A percentile compares a stretch with the other conserved stretches of the same genome.
These are phyloP conservation scores for Claviceps sp. DNA, from an alignment of 2,329 filamentous ascomycete genomes.

Conservation along the genomic window DNA sequence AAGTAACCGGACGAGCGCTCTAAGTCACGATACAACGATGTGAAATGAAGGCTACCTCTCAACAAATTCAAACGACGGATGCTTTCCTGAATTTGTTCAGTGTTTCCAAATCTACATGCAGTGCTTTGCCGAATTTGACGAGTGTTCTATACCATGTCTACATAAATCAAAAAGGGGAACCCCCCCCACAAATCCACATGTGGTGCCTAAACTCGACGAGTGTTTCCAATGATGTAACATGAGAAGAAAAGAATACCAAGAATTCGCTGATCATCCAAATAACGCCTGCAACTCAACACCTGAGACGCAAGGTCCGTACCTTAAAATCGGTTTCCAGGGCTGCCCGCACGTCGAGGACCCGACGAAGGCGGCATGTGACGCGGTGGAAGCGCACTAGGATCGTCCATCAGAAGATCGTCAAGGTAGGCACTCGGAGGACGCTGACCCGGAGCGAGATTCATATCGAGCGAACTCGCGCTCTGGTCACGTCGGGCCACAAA, in stretches of 20 bases:
- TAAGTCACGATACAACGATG: too few species aligned
- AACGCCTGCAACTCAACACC: not conserved
- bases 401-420: constrained; percentile 77
- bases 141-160: too few species aligned
- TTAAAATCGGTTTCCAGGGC: constrained; percentile 15
- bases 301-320: not conserved
- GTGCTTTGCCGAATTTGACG: too few species aligned
- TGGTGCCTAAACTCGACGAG: not conserved
- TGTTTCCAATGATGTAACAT: not conserved
- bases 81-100: too few species aligned
- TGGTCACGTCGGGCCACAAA: constrained; percentile 35
- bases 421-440: constrained; percentile 80
- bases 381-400: constrained; percentile 40
- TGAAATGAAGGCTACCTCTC: too few species aligned
- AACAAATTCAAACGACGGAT: too few species aligned
- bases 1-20: too few species aligned
- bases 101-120: too few species aligned
- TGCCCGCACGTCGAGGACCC: constrained; percentile 9
- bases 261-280: not conserved
- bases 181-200: not conserved
- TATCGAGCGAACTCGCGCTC: constrained; percentile 54
- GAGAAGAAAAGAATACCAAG: not conserved
- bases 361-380: constrained; percentile 20
- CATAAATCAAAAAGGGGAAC: too few species aligned
- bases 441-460: constrained; percentile 42